These are phyloP conservation scores for Botrytis byssoidea DNA, from an alignment of 2,329 filamentous ascomycete genomes.

Conservation along the genomic window DNA sequence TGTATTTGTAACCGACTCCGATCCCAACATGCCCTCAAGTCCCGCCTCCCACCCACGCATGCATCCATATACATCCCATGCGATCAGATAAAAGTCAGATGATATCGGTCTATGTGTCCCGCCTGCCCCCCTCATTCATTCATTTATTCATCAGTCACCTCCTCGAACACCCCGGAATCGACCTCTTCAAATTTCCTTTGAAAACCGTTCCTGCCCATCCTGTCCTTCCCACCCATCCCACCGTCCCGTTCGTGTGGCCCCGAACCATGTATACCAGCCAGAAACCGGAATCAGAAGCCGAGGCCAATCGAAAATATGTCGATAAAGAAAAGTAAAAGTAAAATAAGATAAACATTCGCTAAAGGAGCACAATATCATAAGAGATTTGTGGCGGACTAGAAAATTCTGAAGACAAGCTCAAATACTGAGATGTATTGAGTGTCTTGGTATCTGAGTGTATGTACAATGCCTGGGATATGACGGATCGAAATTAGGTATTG, in stretches of 20 bases:
- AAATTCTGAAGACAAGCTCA: constrained; percentile 8
- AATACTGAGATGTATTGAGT: not conserved
- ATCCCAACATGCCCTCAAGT: not conserved
- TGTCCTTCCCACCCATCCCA: not conserved
- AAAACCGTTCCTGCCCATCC: not conserved
- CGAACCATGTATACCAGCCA: not conserved
- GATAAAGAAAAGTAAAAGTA: not conserved
- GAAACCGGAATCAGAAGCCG: not conserved
- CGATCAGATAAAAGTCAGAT: not conserved
- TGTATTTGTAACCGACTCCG: not conserved
- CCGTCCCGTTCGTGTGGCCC: not conserved
- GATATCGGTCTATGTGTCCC: not conserved
- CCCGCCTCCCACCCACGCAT: not conserved
- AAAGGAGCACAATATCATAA: not conserved
- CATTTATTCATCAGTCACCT: not conserved
- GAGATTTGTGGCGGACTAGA: not conserved
- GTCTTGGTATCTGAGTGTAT: not conserved
- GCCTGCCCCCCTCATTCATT: not conserved
- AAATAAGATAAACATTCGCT: not conserved
- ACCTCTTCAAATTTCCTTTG: constrained; percentile 3
- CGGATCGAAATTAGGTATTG: not conserved
- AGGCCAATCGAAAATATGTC: not conserved
- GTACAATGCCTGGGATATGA: constrained; percentile 7
- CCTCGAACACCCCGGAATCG: not conserved
- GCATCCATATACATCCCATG: constrained; percentile 10